Evolutionary conservation across 2,329 filamentous ascomycete species (phyloP), one percentile per base, ranked within the genome.

Genomic region (Calonectria hongkongensis): DNA sequence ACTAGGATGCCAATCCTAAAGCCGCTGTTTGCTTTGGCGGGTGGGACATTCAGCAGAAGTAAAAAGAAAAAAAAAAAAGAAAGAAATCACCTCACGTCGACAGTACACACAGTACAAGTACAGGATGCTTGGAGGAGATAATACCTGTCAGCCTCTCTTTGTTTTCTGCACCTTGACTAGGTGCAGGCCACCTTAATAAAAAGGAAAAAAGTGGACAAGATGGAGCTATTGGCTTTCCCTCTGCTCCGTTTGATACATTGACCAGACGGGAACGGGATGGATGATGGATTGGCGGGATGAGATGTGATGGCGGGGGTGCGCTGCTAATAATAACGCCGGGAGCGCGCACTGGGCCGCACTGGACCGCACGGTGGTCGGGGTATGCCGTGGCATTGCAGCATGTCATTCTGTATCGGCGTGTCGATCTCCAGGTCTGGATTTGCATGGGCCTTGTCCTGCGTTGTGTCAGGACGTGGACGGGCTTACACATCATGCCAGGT

Each of bases 21-120:
- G 54, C 45, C 48, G 63, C 27, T 47, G 54, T 62, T 50, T 43
- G 41, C 47, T 63, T 58, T 72, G 56, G 47, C 54, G 45, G 51
- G 65, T 39, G 71, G 73, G 48, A 71, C 74, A 67, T 71, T 70
- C 67, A 73, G 73, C 71, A 45, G n/a, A 69, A 43, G 45, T 10
- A 50, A 39, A 67, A 71, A 60, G 47, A 36, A 39, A 68, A 48
- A 21, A 21, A 21, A 21, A 21, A 21, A 39, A 68, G 21, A 21
- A 21, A 21, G 21, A 21, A 48, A 60, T 3, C 12, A 7, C 30
- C 12, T 58, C n/a, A 18, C 8, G 33, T 58, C 54, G 27, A 33
- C 13, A 15, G 30, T 18, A 36, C 21, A 10, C 54, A 58, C 54
- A 16, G 3, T 39, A 7, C n/a, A 10, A 16, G 3, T 39, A 7